These are phyloP conservation scores for Gossypium herbaceum DNA, from an alignment of 345 rosid species.

Conservation along the genomic window DNA sequence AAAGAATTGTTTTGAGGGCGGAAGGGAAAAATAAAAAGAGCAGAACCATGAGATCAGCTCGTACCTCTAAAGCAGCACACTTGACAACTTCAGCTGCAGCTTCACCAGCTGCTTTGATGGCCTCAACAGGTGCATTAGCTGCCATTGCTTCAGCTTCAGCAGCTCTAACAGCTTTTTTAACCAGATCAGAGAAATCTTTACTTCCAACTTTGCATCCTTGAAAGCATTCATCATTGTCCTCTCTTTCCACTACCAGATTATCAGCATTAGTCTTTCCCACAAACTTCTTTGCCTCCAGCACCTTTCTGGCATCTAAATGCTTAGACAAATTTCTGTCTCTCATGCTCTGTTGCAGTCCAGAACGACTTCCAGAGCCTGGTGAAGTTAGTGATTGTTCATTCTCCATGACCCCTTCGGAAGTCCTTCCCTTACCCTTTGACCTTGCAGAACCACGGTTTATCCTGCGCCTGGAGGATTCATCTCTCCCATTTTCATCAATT, in stretches of 20 bases:
- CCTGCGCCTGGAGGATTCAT: slow-evolving; percentile 67
- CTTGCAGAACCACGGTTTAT: slow-evolving; percentile 50
- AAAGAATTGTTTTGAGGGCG: not conserved
- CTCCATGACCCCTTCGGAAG: slow-evolving; percentile 51
- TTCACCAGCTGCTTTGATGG: slow-evolving; percentile 87
- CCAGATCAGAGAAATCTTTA: slow-evolving; percentile 69
- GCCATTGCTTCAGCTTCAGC: slow-evolving; percentile 96
- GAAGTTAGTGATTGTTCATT: slow-evolving; percentile 53
- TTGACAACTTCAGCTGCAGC: slow-evolving; percentile 97
- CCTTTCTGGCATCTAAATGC: slow-evolving; percentile 46
- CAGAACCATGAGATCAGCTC: slow-evolving; percentile 8
- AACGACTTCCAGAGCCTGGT: slow-evolving; percentile 63
- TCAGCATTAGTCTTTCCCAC: slow-evolving; percentile 39
- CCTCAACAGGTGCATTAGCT: slow-evolving; percentile 79
- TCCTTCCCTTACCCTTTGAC: slow-evolving; percentile 68
- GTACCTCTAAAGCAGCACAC: slow-evolving; percentile 85
- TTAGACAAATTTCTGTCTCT: slow-evolving; percentile 53
- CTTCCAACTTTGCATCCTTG: slow-evolving; percentile 78
- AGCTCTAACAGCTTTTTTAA: slow-evolving; percentile 78
- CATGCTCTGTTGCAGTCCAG: slow-evolving; percentile 37
- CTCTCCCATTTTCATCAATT: slow-evolving; percentile 65
- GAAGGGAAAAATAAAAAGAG: not conserved
- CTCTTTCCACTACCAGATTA: slow-evolving; percentile 50
- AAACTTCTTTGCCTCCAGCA: slow-evolving; percentile 44
- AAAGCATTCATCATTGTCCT: slow-evolving; percentile 67